These are phyloP conservation scores for Fallopia convolvulus DNA, from an alignment of 148 eudicot genomes.

Conservation along the genomic window DNA sequence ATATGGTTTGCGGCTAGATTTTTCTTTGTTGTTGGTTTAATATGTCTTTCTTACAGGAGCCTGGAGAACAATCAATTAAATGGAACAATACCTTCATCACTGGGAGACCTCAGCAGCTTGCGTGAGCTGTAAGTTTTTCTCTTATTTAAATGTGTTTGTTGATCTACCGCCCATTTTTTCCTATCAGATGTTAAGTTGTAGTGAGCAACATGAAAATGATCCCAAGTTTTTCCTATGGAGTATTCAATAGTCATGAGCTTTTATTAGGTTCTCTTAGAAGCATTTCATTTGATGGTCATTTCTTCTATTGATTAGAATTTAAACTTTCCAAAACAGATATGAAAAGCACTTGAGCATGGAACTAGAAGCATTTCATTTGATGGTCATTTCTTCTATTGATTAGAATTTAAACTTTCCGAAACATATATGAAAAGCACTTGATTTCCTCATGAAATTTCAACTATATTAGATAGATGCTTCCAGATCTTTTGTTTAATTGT, in stretches of 20 bases:
- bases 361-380: slow-evolving; percentile 4
- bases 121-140: slow-evolving; percentile 73
- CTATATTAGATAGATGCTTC: not conserved
- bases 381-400: not conserved
- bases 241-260: not conserved
- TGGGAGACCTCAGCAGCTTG: slow-evolving; percentile 51
- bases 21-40: not conserved
- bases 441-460: not conserved
- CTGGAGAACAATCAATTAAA: slow-evolving; percentile 59
- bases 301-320: not conserved
- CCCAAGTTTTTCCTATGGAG: not conserved
- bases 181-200: not conserved
- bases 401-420: not conserved
- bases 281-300: not conserved
- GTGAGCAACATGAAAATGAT: not conserved
- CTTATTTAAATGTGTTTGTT: not conserved
- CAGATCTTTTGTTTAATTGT: not conserved
- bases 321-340: not conserved
- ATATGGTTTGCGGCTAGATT: not conserved
- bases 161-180: not conserved
- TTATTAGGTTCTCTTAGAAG: not conserved
- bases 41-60: slow-evolving; percentile 37
- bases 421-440: not conserved
- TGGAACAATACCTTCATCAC: slow-evolving; percentile 75
- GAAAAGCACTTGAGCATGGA: not conserved